These are phyloP conservation scores for Vanrija humicola DNA, from an alignment of 1,284 basidiomycete genomes.

Conservation along the genomic window DNA sequence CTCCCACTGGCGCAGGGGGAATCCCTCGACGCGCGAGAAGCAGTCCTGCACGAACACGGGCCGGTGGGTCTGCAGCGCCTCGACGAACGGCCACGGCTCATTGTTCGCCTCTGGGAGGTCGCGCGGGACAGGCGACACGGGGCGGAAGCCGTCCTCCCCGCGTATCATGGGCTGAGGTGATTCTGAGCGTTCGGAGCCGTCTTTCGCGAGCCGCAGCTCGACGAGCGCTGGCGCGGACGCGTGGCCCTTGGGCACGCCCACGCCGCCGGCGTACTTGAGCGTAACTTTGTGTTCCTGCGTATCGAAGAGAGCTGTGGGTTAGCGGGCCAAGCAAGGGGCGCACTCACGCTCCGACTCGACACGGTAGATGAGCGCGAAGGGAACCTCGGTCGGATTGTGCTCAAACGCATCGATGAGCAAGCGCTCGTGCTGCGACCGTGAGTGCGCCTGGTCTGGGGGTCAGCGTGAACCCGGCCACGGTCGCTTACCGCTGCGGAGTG, in stretches of 20 bases:
- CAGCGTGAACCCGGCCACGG: background rate
- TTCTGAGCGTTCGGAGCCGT: too few species aligned
- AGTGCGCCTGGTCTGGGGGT: slow-evolving; percentile 29
- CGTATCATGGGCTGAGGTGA: too few species aligned
- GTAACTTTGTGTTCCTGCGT: too few species aligned
- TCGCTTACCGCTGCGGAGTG: slow-evolving; percentile 36
- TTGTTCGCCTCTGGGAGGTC: too few species aligned
- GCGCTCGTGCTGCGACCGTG: slow-evolving; percentile 34
- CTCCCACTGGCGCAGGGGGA: slow-evolving; percentile 43
- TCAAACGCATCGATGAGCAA: slow-evolving; percentile 37
- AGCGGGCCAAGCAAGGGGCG: too few species aligned
- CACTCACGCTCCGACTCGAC: slow-evolving; percentile 20
- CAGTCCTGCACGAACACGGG: slow-evolving; percentile 45
- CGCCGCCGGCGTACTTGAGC: slow-evolving; percentile 20
- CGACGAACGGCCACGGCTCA: slow-evolving; percentile 38
- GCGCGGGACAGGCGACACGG: too few species aligned
- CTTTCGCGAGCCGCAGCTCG: too few species aligned
- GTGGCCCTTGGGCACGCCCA: slow-evolving; percentile 43
- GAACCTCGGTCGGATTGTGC: slow-evolving; percentile 32
- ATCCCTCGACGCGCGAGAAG: slow-evolving; percentile 33
- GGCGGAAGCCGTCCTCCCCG: too few species aligned
- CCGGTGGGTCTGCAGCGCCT: slow-evolving; percentile 31
- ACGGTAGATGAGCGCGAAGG: slow-evolving; percentile 43
- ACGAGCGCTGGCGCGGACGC: slow-evolving; percentile 23
- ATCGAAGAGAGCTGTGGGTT: too few species aligned